Evolutionary conservation across 345 rosid genomes (phyloP).

Genomic region (Eucalyptus leucophloia): DNA sequence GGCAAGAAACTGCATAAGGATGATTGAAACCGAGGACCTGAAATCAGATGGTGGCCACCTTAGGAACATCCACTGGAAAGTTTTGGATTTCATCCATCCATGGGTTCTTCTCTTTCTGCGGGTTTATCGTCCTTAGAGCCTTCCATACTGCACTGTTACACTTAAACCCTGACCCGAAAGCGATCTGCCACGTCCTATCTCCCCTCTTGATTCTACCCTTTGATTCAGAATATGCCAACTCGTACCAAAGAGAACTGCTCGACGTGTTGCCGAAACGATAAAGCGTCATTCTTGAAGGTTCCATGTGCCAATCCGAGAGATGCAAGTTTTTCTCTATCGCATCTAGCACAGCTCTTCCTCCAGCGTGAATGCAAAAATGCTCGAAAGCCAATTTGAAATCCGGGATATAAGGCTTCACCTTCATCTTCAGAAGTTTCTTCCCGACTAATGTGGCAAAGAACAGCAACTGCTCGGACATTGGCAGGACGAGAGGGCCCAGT

Average conservation of each 20-base stretch:
- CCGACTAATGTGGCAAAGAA: background rate
- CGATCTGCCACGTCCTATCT: conserved; percentile 3
- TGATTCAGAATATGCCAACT: background rate
- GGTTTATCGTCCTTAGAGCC: conserved; percentile 2
- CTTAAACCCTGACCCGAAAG: conserved; percentile 2
- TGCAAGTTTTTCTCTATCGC: background rate
- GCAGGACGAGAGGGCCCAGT: background rate
- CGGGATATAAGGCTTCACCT: background rate
- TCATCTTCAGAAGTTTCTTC: conserved; percentile 3
- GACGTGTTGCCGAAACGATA: background rate
- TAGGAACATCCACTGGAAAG: background rate
- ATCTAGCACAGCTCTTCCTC: conserved; percentile 1
- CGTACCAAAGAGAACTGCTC: conserved; percentile 6
- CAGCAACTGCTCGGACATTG: conserved; percentile 3
- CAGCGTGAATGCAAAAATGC: conserved; percentile 5
- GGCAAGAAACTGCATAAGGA: background rate
- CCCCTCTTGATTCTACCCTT: conserved; percentile 1
- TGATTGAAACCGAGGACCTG: background rate
- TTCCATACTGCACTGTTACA: conserved; percentile 6
- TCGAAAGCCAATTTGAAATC: conserved; percentile 6
- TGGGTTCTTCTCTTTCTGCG: background rate
- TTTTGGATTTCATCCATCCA: conserved; percentile 3
- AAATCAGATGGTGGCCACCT: background rate
- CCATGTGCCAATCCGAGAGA: conserved; percentile 1
- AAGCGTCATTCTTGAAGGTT: conserved; percentile 1